Percentiles rank a stretch among this genome's conserved stretches.
phyloP scores from a whole-genome alignment of 345 rosid genomes.

The Melaleuca alternifolia region DNA sequence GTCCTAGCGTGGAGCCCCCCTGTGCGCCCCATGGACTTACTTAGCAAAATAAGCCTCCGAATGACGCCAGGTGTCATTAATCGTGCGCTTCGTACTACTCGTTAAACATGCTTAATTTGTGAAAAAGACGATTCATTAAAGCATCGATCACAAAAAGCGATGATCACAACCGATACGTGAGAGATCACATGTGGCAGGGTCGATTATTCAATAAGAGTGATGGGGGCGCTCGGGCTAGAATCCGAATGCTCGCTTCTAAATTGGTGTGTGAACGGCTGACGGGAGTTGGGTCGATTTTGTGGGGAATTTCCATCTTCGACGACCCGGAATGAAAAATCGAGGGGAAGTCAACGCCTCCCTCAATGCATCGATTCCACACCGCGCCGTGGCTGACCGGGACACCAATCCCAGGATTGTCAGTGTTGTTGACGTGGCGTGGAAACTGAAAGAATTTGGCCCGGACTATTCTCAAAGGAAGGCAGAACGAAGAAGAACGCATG shows the following conservation, averaged over 20 bases:
- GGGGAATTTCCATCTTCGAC: too few relatives aligned
- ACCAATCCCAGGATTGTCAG: neutral
- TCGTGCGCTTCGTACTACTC: neutral
- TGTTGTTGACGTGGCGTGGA: neutral
- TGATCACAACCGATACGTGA: neutral
- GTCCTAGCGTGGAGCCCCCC: neutral
- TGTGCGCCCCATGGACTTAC: neutral
- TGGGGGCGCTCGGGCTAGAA: neutral
- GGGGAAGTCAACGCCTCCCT: neutral
- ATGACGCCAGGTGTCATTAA: neutral
- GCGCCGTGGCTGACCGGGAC: neutral
- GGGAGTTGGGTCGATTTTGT: neutral
- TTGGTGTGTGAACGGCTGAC: neutral
- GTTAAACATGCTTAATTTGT: neutral
- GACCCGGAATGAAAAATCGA: neutral
- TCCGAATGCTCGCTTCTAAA: neutral
- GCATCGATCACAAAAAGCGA: neutral
- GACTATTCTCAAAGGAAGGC: neutral
- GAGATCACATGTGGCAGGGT: neutral
- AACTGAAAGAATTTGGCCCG: neutral
- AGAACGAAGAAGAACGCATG: neutral
- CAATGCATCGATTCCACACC: neutral
- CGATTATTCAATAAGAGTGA: neutral
- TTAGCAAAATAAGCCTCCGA: neutral
- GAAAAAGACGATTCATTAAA: neutral